Evolutionary conservation across 2,329 filamentous ascomycete genomes (phyloP).

Genomic region (Colletotrichum karsti): DNA sequence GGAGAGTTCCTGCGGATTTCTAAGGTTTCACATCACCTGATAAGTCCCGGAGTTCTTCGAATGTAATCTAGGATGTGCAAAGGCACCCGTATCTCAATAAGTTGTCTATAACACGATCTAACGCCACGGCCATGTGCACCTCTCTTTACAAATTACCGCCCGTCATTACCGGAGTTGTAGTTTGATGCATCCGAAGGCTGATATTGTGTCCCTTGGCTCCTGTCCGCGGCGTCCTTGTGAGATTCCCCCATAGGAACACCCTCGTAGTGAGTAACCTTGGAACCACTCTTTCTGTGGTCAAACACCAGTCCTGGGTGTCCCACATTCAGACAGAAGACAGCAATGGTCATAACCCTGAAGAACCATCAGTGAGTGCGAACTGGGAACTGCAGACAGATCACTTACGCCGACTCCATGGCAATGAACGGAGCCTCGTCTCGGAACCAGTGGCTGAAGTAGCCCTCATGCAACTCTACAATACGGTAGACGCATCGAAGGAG

Average conservation of each 20-base stretch:
- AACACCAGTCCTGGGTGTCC: constrained; percentile 23
- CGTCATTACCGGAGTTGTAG: accelerated
- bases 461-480: constrained; percentile 65
- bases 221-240: background rate
- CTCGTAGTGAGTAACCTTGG: background rate
- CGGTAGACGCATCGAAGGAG: constrained; percentile 66
- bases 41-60: too few relatives aligned
- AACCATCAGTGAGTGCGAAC: background rate
- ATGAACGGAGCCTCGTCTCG: constrained; percentile 52
- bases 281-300: background rate
- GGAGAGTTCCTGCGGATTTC: too few relatives aligned
- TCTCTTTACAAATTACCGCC: too few relatives aligned
- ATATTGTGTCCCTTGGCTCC: background rate
- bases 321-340: constrained; percentile 1
- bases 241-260: background rate
- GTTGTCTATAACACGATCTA: too few relatives aligned
- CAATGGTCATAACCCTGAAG: constrained; percentile 12
- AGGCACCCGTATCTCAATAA: too few relatives aligned
- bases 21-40: too few relatives aligned
- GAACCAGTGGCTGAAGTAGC: constrained; percentile 60
- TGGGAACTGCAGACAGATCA: background rate
- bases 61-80: too few relatives aligned
- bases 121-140: background rate
- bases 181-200: background rate
- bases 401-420: constrained; percentile 47